Percentiles rank a stretch among this genome's conserved stretches.
Conservation (phyloP, 2,329 filamentous ascomycete genomes). For the Gnomoniopsis sp. region DNA sequence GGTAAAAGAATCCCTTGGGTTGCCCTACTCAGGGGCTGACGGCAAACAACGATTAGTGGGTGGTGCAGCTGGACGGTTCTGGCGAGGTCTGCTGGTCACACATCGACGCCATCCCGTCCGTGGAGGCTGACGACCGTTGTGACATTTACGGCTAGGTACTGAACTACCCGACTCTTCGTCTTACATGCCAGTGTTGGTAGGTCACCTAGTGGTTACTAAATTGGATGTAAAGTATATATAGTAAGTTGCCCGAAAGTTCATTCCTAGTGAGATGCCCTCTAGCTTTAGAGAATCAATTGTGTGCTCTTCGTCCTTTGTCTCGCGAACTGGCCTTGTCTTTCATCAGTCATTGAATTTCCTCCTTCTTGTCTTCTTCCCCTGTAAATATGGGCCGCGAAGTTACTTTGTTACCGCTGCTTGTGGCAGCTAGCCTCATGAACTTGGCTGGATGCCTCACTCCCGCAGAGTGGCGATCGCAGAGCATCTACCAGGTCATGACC, state of each 20-base stretch:
- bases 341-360: neutral
- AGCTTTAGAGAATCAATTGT: neutral
- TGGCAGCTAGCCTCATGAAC: conserved; percentile 5
- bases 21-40: neutral
- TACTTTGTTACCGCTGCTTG: neutral
- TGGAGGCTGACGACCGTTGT: neutral
- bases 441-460: conserved; percentile 10
- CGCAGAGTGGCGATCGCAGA: conserved; percentile 34
- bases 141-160: neutral
- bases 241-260: neutral
- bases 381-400: neutral
- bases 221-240: neutral
- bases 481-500: conserved; percentile 42
- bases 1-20: neutral
- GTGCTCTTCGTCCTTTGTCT: neutral
- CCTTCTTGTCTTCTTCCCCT: neutral
- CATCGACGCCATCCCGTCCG: neutral
- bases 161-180: neutral
- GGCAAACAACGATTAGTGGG: neutral
- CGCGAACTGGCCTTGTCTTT: neutral
- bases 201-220: neutral
- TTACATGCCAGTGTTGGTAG: neutral
- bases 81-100: neutral
- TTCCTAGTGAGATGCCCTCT: neutral
- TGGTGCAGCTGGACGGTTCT: neutral